phyloP scores from a whole-genome alignment of 2,329 filamentous ascomycete genomes.

The Truncatella angustata region DNA sequence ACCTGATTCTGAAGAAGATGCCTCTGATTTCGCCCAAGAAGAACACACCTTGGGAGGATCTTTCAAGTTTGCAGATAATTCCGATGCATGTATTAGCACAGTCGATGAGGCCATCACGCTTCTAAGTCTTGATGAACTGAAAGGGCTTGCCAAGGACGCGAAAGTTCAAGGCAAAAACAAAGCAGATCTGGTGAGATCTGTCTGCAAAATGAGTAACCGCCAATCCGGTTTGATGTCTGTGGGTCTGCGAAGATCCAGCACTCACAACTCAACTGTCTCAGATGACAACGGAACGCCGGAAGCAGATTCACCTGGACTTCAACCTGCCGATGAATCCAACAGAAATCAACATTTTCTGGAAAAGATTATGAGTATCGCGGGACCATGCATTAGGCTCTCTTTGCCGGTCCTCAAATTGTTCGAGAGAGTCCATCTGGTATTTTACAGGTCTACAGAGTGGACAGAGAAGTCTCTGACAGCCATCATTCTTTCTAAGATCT shows the following conservation, averaged over 20 bases:
- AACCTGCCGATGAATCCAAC: conserved; percentile 46
- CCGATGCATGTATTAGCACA: conserved; percentile 68
- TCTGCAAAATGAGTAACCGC: conserved; percentile 70
- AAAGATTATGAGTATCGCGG: conserved; percentile 75
- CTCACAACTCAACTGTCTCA: conserved; percentile 51
- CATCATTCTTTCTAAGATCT: conserved; percentile 90
- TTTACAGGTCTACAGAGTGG: conserved; percentile 95
- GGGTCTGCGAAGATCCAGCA: conserved; percentile 64
- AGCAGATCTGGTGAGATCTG: conserved; percentile 69
- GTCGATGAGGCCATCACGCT: conserved; percentile 82
- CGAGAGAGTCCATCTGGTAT: conserved; percentile 91
- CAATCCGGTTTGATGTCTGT: conserved; percentile 74
- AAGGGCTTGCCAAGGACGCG: conserved; percentile 76
- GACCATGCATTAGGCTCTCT: conserved; percentile 81
- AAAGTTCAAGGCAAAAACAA: conserved; percentile 90
- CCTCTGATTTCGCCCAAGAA: conserved; percentile 35
- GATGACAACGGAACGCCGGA: conserved; percentile 41
- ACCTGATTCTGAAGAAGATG: conserved; percentile 15
- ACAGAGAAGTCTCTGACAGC: conserved; percentile 95
- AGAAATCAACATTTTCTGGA: conserved; percentile 71
- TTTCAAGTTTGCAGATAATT: conserved; percentile 81
- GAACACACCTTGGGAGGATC: conserved; percentile 45
- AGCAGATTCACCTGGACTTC: conserved; percentile 23
- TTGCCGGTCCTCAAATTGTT: conserved; percentile 74
- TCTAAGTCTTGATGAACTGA: conserved; percentile 85